A percentile compares a stretch with the other conserved stretches of the same genome.
These are phyloP conservation scores for Suhomyces kunorum DNA, from an alignment of 1,139 yeast genomes.

Conservation along the genomic window DNA sequence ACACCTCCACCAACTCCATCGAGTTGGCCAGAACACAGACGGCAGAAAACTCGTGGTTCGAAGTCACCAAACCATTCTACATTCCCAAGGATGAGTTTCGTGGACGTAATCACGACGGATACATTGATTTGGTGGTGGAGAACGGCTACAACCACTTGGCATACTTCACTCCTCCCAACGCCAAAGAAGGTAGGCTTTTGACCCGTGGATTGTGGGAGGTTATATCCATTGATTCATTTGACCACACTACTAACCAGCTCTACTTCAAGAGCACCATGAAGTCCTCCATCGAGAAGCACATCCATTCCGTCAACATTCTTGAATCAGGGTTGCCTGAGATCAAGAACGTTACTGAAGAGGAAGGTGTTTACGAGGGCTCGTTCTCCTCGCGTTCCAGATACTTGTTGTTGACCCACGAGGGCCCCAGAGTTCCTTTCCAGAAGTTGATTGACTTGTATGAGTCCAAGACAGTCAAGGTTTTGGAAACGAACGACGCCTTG, in stretches of 20 bases:
- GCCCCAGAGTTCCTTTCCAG: constrained; percentile 71
- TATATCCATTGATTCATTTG: constrained; percentile 48
- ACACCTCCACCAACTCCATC: constrained; percentile 30
- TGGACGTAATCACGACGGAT: constrained; percentile 51
- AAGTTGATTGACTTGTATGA: constrained; percentile 56
- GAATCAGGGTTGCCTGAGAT: constrained; percentile 38
- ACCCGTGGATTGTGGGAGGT: constrained; percentile 60
- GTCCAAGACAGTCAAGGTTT: constrained; percentile 30
- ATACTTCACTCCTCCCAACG: constrained; percentile 54
- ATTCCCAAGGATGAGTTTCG: constrained; percentile 59
- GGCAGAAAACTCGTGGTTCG: constrained; percentile 65
- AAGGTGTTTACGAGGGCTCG: constrained; percentile 69
- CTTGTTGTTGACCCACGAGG: constrained; percentile 57
- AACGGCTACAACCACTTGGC: constrained; percentile 60
- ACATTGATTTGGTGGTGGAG: constrained; percentile 53
- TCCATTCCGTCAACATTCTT: constrained; percentile 47
- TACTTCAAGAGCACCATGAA: constrained; percentile 52
- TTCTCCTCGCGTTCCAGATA: constrained; percentile 70
- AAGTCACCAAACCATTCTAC: constrained; percentile 68
- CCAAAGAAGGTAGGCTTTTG: constrained; percentile 41
- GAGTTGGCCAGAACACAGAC: constrained; percentile 37
- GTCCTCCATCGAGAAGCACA: constrained; percentile 55
- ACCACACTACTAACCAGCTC: constrained; percentile 41
- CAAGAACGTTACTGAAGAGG: constrained; percentile 56
- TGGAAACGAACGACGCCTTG: constrained; percentile 54